These are phyloP conservation scores for Rosa hybrid DNA, from an alignment of 331 rosid species.

Conservation along the genomic window DNA sequence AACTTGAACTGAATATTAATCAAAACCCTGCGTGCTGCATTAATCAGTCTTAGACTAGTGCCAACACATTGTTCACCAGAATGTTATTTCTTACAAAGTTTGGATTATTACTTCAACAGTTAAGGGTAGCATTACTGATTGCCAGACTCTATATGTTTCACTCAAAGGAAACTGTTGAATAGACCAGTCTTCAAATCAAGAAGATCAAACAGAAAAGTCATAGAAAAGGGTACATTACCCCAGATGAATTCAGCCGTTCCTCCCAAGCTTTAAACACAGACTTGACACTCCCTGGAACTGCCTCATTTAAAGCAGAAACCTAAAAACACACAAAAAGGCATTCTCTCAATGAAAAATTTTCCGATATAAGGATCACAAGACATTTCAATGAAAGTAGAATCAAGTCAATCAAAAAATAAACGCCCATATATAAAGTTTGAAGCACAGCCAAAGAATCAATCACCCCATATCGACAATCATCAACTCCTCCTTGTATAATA, in stretches of 20 bases:
- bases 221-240: slow-evolving; percentile 46
- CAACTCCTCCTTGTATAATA: background rate
- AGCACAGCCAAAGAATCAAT: background rate
- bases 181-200: background rate
- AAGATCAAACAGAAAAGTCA: background rate
- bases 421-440: background rate
- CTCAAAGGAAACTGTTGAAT: background rate
- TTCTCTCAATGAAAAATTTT: background rate
- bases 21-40: background rate
- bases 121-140: background rate
- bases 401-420: background rate
- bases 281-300: slow-evolving; percentile 74
- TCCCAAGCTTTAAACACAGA: slow-evolving; percentile 98
- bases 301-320: slow-evolving; percentile 93
- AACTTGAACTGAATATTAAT: background rate
- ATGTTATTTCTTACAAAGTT: background rate
- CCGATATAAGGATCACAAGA: no score
- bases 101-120: background rate
- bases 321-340: slow-evolving; percentile 20
- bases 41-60: background rate
- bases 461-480: background rate
- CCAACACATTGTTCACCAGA: background rate
- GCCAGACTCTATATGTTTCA: background rate
- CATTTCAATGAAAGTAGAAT: background rate
- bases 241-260: slow-evolving; percentile 69